phyloP scores from a whole-genome alignment of 2,329 filamentous ascomycete genomes.

The Tolypocladium guangdongense region DNA sequence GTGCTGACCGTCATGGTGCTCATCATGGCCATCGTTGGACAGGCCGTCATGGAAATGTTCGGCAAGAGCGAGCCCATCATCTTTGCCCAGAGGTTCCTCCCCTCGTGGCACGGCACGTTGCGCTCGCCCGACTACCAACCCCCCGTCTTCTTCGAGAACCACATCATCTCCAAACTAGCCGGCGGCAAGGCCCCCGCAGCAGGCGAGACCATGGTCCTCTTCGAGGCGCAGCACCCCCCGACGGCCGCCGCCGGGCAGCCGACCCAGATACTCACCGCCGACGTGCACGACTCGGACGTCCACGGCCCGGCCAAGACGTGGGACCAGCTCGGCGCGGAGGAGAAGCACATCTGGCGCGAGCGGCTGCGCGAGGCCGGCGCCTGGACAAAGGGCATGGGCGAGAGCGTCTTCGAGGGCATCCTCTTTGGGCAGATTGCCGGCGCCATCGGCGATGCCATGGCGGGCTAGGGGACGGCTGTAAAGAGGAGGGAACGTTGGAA shows the following conservation, averaged over 20 bases:
- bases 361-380: conserved; percentile 59
- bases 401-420: conserved; percentile 64
- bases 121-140: conserved; percentile 14
- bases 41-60: conserved; percentile 53
- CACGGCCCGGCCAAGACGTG: conserved; percentile 50
- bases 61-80: conserved; percentile 46
- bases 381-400: conserved; percentile 71
- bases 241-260: conserved; percentile 6
- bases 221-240: neutral
- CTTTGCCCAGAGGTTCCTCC: conserved; percentile 44
- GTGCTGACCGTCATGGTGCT: conserved; percentile 46
- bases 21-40: conserved; percentile 50
- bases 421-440: conserved; percentile 65
- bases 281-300: conserved; percentile 33
- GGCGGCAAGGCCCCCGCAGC: conserved; percentile 19
- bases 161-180: conserved; percentile 26
- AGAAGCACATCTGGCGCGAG: conserved; percentile 59
- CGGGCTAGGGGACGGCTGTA: conserved; percentile 17
- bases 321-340: conserved; percentile 55
- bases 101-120: conserved; percentile 28
- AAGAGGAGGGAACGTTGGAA: neutral
- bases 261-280: conserved; percentile 24
- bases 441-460: conserved; percentile 42
- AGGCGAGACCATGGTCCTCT: conserved; percentile 20
- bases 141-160: conserved; percentile 15